Percentiles rank a stretch among this genome's conserved stretches.
Evolutionary conservation across 768 basidiomycete genomes (phyloP).

Genomic region (Suillus occidentalis): DNA sequence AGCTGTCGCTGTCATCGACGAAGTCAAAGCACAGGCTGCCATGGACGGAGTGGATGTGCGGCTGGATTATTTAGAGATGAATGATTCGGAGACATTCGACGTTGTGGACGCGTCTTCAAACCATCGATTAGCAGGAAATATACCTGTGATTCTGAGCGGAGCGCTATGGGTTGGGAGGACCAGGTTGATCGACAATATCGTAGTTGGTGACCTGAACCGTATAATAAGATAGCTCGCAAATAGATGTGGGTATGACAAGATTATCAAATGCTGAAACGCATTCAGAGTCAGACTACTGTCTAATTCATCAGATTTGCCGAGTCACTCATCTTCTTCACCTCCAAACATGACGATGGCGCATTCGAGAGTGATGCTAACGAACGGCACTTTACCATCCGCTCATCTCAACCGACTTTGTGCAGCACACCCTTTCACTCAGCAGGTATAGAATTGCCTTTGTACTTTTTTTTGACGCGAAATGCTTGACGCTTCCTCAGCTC

Average conservation of each 20-base stretch:
- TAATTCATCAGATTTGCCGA: not conserved
- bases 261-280: not conserved
- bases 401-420: slow-evolving; percentile 36
- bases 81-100: slow-evolving; percentile 76
- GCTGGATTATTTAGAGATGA: slow-evolving; percentile 88
- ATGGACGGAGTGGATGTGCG: slow-evolving; percentile 50
- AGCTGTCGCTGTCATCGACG: slow-evolving; percentile 44
- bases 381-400: slow-evolving; percentile 22
- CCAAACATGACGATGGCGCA: slow-evolving; percentile 12
- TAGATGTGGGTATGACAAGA: not conserved
- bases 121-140: slow-evolving; percentile 29
- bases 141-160: slow-evolving; percentile 73
- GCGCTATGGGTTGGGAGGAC: slow-evolving; percentile 86
- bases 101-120: slow-evolving; percentile 41
- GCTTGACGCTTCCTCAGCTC: slow-evolving; percentile 40
- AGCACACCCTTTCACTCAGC: slow-evolving; percentile 53
- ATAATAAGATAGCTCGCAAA: slow-evolving; percentile 8
- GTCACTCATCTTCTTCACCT: not conserved
- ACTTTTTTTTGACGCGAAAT: not conserved
- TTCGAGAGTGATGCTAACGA: slow-evolving; percentile 20
- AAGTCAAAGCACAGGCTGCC: slow-evolving; percentile 28
- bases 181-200: slow-evolving; percentile 89
- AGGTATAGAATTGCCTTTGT: slow-evolving; percentile 37
- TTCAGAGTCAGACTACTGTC: not conserved
- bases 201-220: slow-evolving; percentile 54